Base-by-base conservation (phyloP, 2,329 filamentous ascomycete genomes). In the Pseudogymnoascus sp. region DNA sequence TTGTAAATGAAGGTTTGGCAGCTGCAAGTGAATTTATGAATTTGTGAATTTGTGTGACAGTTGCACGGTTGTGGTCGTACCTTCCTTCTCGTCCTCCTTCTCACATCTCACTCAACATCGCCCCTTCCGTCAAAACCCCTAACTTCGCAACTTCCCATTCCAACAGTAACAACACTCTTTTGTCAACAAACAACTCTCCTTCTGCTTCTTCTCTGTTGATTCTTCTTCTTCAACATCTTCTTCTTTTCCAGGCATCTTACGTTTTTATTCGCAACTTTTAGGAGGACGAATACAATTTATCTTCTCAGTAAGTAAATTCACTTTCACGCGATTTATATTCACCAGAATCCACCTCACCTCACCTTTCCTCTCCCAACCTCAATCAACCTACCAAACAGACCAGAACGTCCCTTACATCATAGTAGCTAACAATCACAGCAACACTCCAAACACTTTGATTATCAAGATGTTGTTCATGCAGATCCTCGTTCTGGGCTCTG, bases 381-480 rank as follows among this genome's bases (percentile, higher is more conserved):
- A 33, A 55, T 19, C 49, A 14, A 55, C 19, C 29, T 55, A 5
- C 10, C n/a, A 33, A 33, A 33, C n/a, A 55, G 16, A 19, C 11
- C 49, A 19, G 5, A 33, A 2, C 26, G 2, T 12, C 12, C 8
- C 4, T 7, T 55, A n/a, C 26, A 55, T 33, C 12, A 1, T 16
- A 33, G 29, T 8, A 33, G 26, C 49, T 55, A 19, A 55, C 26
- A 16, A 33, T 4, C 29, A 55, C 26, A 55, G 49, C 49, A 55
- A 55, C 29, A 21, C 26, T 12, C 26, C 49, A 55, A 55, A 49
- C 49, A 55, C 49, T 55, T 61, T 26, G 19, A 58, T 62, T 62
- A 26, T 64, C 64, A 71, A 69, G 59, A 73, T 73, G 71, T 66
- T 69, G 65, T 71, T 71, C 69, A 63, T 66, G 26, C 66, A 43